These are phyloP conservation scores for Vitis vinifera DNA, from an alignment of 164 flowering plant species.

Conservation along the genomic window ASM3070453v1 NC_081820.1:7056501-7057000, in stretches of 20 bases:
- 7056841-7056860: constrained; percentile 67
- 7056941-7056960: constrained; percentile 69
- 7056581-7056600: too few relatives aligned
- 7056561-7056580: background rate
- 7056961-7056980: background rate
- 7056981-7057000: background rate
- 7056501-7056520: constrained; percentile 50
- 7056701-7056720: too few relatives aligned
- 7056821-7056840: constrained; percentile 52
- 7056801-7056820: constrained; percentile 38
- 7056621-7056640: constrained; percentile 3
- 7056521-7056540: background rate
- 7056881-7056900: constrained; percentile 33
- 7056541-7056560: constrained; percentile 1
- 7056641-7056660: too few relatives aligned
- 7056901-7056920: constrained; percentile 61
- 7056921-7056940: constrained; percentile 78
- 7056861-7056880: constrained; percentile 45
- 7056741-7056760: background rate
- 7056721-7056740: too few relatives aligned
- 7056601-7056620: background rate
- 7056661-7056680: too few relatives aligned
- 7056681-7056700: too few relatives aligned
- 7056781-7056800: constrained; percentile 7
- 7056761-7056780: background rate